phyloP scores from a whole-genome alignment of 2,329 filamentous ascomycete species.

The Alternaria sp. region DNA sequence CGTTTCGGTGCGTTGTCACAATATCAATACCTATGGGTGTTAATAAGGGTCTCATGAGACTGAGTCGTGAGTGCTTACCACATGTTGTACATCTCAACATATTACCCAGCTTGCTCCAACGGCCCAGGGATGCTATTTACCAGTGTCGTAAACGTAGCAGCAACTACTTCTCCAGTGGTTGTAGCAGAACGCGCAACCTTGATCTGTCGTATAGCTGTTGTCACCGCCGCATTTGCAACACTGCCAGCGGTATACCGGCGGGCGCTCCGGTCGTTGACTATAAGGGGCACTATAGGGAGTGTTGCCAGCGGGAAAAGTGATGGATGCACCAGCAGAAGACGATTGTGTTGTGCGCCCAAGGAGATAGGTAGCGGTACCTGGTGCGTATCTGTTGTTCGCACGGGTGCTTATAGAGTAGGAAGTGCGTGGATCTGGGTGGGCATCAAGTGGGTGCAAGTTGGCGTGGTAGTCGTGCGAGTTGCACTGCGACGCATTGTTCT shows the following conservation, averaged over 20 bases:
- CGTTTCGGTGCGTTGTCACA: background rate
- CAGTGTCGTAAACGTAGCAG: background rate
- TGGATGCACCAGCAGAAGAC: background rate
- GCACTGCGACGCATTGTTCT: background rate
- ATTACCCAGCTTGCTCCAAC: background rate
- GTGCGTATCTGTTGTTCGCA: background rate
- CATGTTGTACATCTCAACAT: background rate
- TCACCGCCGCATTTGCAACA: slow-evolving; percentile 5
- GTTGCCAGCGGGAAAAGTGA: background rate
- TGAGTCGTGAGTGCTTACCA: background rate
- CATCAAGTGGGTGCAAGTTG: background rate
- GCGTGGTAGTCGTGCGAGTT: background rate
- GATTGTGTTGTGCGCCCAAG: background rate
- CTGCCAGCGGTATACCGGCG: slow-evolving; percentile 1
- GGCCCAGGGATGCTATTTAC: background rate
- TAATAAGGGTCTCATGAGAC: background rate
- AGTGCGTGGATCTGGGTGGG: background rate
- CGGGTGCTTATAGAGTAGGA: background rate
- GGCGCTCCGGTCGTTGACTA: background rate
- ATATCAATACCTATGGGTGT: background rate
- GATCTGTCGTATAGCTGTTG: slow-evolving; percentile 5
- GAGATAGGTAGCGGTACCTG: too few species aligned
- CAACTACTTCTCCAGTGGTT: background rate
- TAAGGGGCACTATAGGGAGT: background rate
- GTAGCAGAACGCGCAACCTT: background rate